These are phyloP conservation scores for Cladosporium austrohemisphaericum DNA, from an alignment of 2,329 filamentous ascomycete genomes.

Conservation along the genomic window DNA sequence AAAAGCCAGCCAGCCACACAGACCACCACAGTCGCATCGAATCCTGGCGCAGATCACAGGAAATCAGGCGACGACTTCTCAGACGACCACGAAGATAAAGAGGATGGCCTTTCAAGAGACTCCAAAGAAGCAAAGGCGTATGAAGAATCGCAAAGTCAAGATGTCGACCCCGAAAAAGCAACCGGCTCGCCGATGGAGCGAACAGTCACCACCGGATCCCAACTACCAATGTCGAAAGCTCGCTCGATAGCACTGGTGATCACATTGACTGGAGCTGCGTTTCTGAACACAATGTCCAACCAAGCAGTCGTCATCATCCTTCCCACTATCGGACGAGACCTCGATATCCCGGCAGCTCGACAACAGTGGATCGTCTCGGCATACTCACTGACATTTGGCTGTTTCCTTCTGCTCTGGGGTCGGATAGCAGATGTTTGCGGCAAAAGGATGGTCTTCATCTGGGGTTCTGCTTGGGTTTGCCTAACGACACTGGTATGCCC, in stretches of 20 bases:
- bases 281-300: slow-evolving; percentile 32
- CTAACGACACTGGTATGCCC: slow-evolving; percentile 57
- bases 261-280: slow-evolving; percentile 30
- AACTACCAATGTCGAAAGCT: slow-evolving; percentile 25
- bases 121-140: slow-evolving; percentile 2
- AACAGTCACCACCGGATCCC: slow-evolving; percentile 17
- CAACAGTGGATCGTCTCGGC: slow-evolving; percentile 61
- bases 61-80: neutral
- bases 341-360: slow-evolving; percentile 31
- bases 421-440: slow-evolving; percentile 65
- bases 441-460: slow-evolving; percentile 62
- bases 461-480: slow-evolving; percentile 61
- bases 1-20: neutral
- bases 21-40: neutral
- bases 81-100: neutral
- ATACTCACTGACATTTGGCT: slow-evolving; percentile 63
- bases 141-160: neutral
- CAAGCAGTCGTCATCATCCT: slow-evolving; percentile 35
- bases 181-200: slow-evolving; percentile 9
- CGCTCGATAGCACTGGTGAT: slow-evolving; percentile 29
- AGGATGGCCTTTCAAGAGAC: neutral
- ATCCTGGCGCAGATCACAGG: neutral
- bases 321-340: slow-evolving; percentile 31
- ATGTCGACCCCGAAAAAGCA: slow-evolving; percentile 5
- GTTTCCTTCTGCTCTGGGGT: slow-evolving; percentile 65